phyloP scores from a whole-genome alignment of 164 flowering plant species.

The Magnolia kwangsiensis region DNA sequence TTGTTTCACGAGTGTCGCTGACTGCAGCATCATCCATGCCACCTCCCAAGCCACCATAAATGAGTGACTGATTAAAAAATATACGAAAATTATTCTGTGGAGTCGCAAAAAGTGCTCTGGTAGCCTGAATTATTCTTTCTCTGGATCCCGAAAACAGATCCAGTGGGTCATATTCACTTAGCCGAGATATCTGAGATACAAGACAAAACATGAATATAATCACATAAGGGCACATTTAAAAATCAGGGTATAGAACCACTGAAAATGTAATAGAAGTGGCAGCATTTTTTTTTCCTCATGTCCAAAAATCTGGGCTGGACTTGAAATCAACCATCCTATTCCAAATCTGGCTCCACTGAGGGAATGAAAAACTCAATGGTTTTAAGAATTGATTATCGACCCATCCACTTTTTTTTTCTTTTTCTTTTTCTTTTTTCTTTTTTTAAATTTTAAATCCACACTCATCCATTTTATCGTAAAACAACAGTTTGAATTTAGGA shows the following conservation, averaged over 20 bases:
- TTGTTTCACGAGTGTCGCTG: constrained; percentile 5
- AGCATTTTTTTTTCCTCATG: neutral
- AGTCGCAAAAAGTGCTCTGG: constrained; percentile 56
- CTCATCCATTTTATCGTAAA: no score
- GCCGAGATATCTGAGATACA: constrained; percentile 55
- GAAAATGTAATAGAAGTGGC: neutral
- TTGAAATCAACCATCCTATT: neutral
- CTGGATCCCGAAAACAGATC: constrained; percentile 78
- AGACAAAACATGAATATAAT: neutral
- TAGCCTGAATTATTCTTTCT: constrained; percentile 61
- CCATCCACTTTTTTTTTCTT: neutral
- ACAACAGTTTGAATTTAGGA: no score
- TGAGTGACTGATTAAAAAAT: constrained; percentile 70
- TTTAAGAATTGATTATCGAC: neutral
- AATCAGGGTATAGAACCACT: neutral
- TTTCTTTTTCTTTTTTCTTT: no score
- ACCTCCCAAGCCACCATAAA: constrained; percentile 53
- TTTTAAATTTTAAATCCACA: no score
- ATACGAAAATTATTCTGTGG: constrained; percentile 93
- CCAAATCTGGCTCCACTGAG: neutral
- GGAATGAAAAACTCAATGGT: neutral
- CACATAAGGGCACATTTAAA: neutral
- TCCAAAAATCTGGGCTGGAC: neutral
- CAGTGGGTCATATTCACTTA: constrained; percentile 80
- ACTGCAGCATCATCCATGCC: constrained; percentile 27